Base-by-base conservation (phyloP, 192 early-diverging fungal species). In the Umbelopsis sp. region DNA sequence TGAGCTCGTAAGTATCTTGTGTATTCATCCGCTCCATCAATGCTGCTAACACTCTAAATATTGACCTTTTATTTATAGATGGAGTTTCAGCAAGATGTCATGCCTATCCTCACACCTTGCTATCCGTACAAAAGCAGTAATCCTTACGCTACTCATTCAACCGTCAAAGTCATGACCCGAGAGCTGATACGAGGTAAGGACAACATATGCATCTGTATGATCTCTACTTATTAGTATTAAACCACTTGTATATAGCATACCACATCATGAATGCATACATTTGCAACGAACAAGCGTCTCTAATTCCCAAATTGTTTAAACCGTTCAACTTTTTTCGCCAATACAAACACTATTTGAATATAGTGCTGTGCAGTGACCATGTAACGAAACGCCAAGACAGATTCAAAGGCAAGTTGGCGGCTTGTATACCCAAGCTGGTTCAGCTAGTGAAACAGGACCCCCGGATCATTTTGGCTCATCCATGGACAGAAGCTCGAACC, bases 51-150 rank as follows among this genome's bases (percentile, higher is more conserved):
- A 55, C 22, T 49, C 7, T 33, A 16, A 64, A 12, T 16, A 4
- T 3, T 30, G 27, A 9, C 8, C 41, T 33, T 37, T 41, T 18
- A 25, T 41, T 21, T 45, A 18, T 30, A 70, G 68, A n/a, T 46
- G 21, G 67, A 69, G 35, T 78, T 73, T 41, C 45, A 66, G 10
- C 30, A 67, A 13, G 66, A 67, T 6, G 4, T 70, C 20, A 70
- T 78, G 68, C 68, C 76, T 2, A 78, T 78, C 20, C 16, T 78
- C 4, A 70, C 76, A 10, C 76, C 76, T 5, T 78, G 76, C 66
- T 69, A 70, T n/a, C 76, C 76, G 11, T 71, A 70, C 20, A 67
- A 50, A 23, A 72, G 50, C 49, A 67, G 67, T 0, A 50, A 71
- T 22, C 68, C 68, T 13, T 70, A 67, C 23, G 71, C 69, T 13